Conservation (phyloP, 805 yeast species). For the Starmerella lactis-condensi region DNA sequence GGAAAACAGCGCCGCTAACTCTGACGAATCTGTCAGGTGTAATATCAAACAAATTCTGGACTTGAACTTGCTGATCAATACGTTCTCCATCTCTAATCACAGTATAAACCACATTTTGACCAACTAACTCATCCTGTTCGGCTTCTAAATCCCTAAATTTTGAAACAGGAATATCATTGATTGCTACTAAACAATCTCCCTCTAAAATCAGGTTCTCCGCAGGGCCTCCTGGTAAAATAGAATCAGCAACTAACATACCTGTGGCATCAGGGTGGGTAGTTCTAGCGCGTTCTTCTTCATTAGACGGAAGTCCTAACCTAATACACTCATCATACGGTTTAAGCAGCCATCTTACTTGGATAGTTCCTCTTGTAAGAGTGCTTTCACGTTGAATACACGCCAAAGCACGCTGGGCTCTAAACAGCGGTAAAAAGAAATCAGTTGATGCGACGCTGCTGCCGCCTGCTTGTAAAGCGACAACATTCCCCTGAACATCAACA, state of each 20-base stretch:
- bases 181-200: constrained; percentile 66
- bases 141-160: constrained; percentile 70
- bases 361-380: constrained; percentile 72
- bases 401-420: constrained; percentile 66
- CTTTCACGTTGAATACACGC: constrained; percentile 41
- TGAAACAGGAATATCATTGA: constrained; percentile 45
- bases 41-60: constrained; percentile 62
- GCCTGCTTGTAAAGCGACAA: constrained; percentile 87
- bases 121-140: constrained; percentile 56
- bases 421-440: constrained; percentile 76
- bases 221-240: constrained; percentile 72
- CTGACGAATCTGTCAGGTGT: constrained; percentile 69
- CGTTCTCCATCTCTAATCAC: constrained; percentile 62
- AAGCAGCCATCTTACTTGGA: constrained; percentile 75
- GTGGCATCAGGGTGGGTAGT: constrained; percentile 49
- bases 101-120: constrained; percentile 34
- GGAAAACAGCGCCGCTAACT: constrained; percentile 74
- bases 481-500: constrained; percentile 72
- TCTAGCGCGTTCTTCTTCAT: constrained; percentile 54
- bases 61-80: constrained; percentile 31
- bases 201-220: constrained; percentile 55
- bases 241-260: constrained; percentile 68
- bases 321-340: constrained; percentile 83
- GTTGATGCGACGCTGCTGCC: constrained; percentile 84
- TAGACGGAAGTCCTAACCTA: constrained; percentile 62